Conservation (phyloP, 2,329 filamentous ascomycete genomes). For the Diplodia intermedia region DNA sequence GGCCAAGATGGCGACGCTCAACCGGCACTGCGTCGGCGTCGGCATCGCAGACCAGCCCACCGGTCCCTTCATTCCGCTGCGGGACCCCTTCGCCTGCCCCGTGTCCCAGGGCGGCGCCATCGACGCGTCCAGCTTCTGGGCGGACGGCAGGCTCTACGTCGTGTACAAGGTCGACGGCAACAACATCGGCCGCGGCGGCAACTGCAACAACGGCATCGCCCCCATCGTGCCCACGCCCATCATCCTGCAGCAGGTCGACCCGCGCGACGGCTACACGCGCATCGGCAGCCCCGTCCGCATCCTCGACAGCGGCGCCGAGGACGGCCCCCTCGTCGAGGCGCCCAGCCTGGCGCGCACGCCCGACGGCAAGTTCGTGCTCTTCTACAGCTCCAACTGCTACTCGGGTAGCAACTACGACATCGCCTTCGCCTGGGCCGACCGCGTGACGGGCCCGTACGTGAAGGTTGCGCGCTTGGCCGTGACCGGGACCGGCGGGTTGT, state of each 20-base stretch:
- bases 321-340: constrained; percentile 68
- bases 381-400: constrained; percentile 69
- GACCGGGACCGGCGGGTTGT: constrained; percentile 32
- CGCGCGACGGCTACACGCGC: constrained; percentile 59
- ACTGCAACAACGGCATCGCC: constrained; percentile 54
- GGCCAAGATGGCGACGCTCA: constrained; percentile 53
- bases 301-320: constrained; percentile 53
- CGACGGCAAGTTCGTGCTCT: constrained; percentile 65
- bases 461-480: constrained; percentile 30
- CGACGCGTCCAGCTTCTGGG: constrained; percentile 64
- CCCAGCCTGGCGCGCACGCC: constrained; percentile 59
- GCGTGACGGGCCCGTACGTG: constrained; percentile 37
- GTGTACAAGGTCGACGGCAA: constrained; percentile 73
- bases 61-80: constrained; percentile 62
- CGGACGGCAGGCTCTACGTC: constrained; percentile 63
- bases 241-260: constrained; percentile 61
- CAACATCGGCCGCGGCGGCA: constrained; percentile 55
- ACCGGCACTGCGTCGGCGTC: constrained; percentile 65
- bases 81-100: constrained; percentile 60
- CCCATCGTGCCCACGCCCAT: constrained; percentile 59
- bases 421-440: constrained; percentile 61
- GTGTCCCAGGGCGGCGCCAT: constrained; percentile 62
- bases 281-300: constrained; percentile 59
- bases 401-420: constrained; percentile 63
- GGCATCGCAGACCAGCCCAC: constrained; percentile 57